These are phyloP conservation scores for Plantago major DNA, from an alignment of 257 asterid genomes.

Conservation along the genomic window DNA sequence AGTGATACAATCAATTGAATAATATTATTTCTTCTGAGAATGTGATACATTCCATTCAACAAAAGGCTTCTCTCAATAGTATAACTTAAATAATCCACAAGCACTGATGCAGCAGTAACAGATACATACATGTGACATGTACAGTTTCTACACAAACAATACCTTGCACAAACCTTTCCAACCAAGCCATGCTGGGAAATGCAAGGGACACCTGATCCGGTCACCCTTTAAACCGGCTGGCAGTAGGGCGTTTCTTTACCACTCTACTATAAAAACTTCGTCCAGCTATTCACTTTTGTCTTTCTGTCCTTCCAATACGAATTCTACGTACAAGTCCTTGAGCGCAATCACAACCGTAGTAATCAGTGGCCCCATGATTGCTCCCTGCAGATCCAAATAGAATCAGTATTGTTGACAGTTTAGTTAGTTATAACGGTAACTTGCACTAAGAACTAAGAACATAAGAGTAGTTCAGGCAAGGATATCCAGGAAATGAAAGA, in stretches of 20 bases:
- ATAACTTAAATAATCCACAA: constrained; percentile 7
- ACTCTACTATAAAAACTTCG: neutral
- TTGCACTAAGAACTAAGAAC: too few species aligned
- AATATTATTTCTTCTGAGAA: too few species aligned
- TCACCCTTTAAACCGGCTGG: constrained; percentile 3
- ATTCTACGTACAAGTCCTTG: constrained; percentile 73
- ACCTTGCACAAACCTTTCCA: neutral
- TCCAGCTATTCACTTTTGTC: constrained; percentile 26
- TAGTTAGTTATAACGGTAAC: too few species aligned
- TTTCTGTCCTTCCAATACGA: constrained; percentile 56
- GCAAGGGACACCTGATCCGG: neutral
- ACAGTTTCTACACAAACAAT: neutral
- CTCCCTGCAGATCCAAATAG: constrained; percentile 57
- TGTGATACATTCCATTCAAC: too few species aligned
- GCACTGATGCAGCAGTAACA: constrained; percentile 7
- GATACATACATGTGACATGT: too few species aligned
- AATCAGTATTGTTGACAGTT: too few species aligned
- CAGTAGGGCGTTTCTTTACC: neutral
- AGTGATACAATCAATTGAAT: too few species aligned
- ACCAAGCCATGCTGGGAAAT: neutral
- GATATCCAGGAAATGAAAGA: too few species aligned
- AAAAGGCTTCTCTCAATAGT: too few species aligned
- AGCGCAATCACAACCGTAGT: constrained; percentile 86
- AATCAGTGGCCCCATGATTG: constrained; percentile 89
- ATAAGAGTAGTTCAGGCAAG: too few species aligned